Evolutionary conservation across 306 rosid genomes (phyloP), one percentile per base, ranked within the genome.

Genomic region (Astragalus glycyphyllos): DNA sequence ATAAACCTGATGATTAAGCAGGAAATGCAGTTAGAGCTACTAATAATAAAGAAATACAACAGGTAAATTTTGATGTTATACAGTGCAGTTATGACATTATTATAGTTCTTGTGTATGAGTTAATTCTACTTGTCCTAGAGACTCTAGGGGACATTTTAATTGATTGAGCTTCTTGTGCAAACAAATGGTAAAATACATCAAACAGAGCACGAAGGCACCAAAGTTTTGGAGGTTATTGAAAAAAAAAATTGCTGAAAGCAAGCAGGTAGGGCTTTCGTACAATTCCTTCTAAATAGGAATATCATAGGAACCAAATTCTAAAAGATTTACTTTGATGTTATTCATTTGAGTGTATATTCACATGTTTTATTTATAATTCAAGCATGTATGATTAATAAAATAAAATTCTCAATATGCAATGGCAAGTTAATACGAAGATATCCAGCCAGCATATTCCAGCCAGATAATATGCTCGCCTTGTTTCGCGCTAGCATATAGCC

Each of bases 241-340:
- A 77, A 79, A 37, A 58, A 71, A 14, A 74, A 70, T 70, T 56
- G 50, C 67, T 10, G 53, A 55, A 2, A 59, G 40, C 56, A 65
- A 38, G n/a, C 68, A 73, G 26, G 87, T 77, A 82, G 59, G 69
- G 35, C 55, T 51, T n/a, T n/a, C n/a, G n/a, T n/a, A n/a, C n/a
- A n/a, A n/a, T n/a, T n/a, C n/a, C n/a, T n/a, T n/a, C n/a, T n/a
- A n/a, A n/a, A n/a, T n/a, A n/a, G n/a, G n/a, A n/a, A n/a, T n/a
- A n/a, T n/a, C n/a, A n/a, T n/a, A n/a, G n/a, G n/a, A n/a, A n/a
- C n/a, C n/a, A 49, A 55, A 78, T 69, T 63, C 53, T 64, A 20
- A 40, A 56, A 48, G 74, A 23, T 82, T 62, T 72, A 54, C 26
- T 47, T 68, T 58, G 17, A 42, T 65, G 16, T 40, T 65, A 40